phyloP scores from a whole-genome alignment of 2,329 filamentous ascomycete genomes.

The Botrytis cinerea region DNA sequence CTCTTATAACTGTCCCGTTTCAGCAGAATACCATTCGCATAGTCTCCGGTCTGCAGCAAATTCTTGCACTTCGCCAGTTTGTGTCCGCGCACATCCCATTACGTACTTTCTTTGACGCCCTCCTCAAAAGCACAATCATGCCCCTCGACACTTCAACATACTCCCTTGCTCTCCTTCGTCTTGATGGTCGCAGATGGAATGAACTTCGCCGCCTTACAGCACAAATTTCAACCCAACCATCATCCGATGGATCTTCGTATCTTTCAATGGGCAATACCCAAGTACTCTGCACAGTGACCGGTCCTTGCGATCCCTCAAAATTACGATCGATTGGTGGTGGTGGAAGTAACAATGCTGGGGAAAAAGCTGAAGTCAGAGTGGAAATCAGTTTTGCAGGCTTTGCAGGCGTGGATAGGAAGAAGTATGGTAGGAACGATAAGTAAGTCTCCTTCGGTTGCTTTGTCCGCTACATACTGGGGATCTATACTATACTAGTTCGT shows the following conservation, averaged over 20 bases:
- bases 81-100: not conserved
- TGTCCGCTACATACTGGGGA: too few relatives aligned
- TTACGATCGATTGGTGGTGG: conserved; percentile 46
- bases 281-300: conserved; percentile 88
- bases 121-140: conserved; percentile 48
- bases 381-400: conserved; percentile 87
- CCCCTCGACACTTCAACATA: conserved; percentile 94
- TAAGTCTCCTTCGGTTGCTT: conserved; percentile 46
- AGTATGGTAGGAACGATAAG: conserved; percentile 76
- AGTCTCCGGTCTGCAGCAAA: too few relatives aligned
- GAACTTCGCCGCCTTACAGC: conserved; percentile 87
- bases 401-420: conserved; percentile 81
- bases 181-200: conserved; percentile 92
- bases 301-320: conserved; percentile 68
- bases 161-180: conserved; percentile 77
- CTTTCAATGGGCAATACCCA: conserved; percentile 98
- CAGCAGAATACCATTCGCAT: not conserved
- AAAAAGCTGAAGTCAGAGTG: conserved; percentile 71
- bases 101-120: not conserved
- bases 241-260: conserved; percentile 90
- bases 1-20: not conserved
- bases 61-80: not conserved
- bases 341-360: conserved; percentile 41
- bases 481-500: not conserved
- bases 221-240: conserved; percentile 88